Evolutionary conservation across 1,139 yeast genomes (phyloP), one percentile per base, ranked within the genome.

Genomic region (Pneumocystis murina): DNA sequence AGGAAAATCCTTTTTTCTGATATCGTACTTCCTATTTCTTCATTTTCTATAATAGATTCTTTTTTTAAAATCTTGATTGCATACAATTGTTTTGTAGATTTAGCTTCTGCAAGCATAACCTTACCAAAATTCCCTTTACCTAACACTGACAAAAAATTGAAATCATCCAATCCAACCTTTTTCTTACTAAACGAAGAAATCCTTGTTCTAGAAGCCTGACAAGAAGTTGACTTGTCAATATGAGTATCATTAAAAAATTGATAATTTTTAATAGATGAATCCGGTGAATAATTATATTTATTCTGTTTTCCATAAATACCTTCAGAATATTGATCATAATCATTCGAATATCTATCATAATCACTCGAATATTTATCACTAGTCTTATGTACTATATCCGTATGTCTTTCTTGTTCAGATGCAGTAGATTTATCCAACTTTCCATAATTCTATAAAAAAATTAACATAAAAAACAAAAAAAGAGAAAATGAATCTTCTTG

Each of bases 81-180:
- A 77, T 84, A 91, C 14, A 90, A 75, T 67, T 81, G 79, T 0
- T 87, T 87, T 0, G 89, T 83, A 8, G 80, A 70, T 63, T 73
- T 74, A 71, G 88, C 91, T 64, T 84, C 80, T 0, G 90, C 97
- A 12, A 90, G 75, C 28, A 88, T 72, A 1, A 90, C 97, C 72
- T 88, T 89, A 5, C 97, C 97, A 70, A 88, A 90, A 3, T 96
- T 90, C 2, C 97, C 97, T 67, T 84, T 83, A 0, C 97, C 97
- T n/a, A 90, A 77, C 0, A 89, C 94, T 72, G 84, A 86, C 12
- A 90, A 75, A 1, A 87, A 87, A 68, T 82, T 84, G 70, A 90
- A 90, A 72, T 90, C 96, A 1, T 77, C 70, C 0, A 82, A 78
- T 7, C 65, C 68, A 68, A 73, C 68, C 71, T 75, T 68, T 41